Conservation (phyloP, 805 yeast species). For the Zygosaccharomyces gambellarensis region DNA sequence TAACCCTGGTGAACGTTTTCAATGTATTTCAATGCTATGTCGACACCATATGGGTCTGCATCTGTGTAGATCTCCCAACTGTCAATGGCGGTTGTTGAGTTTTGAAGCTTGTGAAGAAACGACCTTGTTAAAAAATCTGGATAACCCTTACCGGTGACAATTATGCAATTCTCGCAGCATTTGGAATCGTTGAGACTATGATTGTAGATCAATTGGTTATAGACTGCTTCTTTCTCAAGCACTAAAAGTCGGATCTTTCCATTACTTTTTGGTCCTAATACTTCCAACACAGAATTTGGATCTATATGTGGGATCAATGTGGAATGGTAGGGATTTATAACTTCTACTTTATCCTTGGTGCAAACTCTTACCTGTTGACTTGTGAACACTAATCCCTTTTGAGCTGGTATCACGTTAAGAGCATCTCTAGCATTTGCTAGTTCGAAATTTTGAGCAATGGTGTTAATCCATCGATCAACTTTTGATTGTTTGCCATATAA, state of each 20-base stretch:
- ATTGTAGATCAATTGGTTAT: conserved; percentile 31
- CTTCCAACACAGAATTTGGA: conserved; percentile 11
- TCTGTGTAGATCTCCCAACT: conserved; percentile 50
- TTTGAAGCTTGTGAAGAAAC: conserved; percentile 36
- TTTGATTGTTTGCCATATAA: conserved; percentile 44
- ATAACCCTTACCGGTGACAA: conserved; percentile 65
- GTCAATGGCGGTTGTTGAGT: conserved; percentile 14
- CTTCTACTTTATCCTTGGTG: conserved; percentile 5
- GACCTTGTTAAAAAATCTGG: conserved; percentile 55
- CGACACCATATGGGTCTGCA: conserved; percentile 62
- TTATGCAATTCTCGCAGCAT: conserved; percentile 14
- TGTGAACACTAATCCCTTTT: conserved; percentile 51
- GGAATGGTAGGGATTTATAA: conserved; percentile 16
- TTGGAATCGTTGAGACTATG: not conserved
- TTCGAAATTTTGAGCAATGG: conserved; percentile 38
- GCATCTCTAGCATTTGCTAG: conserved; percentile 33
- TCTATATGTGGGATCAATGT: conserved; percentile 41
- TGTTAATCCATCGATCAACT: conserved; percentile 40
- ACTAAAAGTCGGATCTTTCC: conserved; percentile 31
- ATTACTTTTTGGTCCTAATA: not conserved
- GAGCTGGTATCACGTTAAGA: conserved; percentile 52
- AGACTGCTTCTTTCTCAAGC: conserved; percentile 53
- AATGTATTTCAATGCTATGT: conserved; percentile 48
- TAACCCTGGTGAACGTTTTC: conserved; percentile 9
- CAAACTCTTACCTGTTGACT: conserved; percentile 7